Evolutionary conservation across 1,284 basidiomycete genomes (phyloP), one percentile per base, ranked within the genome.

Genomic region (Salmacisia buchloeana): DNA sequence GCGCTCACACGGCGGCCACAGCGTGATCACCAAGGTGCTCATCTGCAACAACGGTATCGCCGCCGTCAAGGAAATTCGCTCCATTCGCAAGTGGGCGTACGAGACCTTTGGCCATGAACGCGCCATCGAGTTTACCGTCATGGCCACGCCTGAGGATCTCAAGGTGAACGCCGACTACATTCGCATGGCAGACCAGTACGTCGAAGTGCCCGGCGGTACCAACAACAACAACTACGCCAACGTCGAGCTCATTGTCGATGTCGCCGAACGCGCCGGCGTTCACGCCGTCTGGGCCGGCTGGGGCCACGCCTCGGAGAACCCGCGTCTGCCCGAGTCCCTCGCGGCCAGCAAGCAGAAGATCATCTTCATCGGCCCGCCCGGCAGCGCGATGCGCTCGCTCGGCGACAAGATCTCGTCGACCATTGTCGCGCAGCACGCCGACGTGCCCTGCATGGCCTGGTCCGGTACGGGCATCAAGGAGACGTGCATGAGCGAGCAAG

Each of bases 171-270:
- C 96, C 45, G 96, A 99, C 81, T 99, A 98, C 83, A 98, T 99
- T 81, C 90, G 96, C 72, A 98, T 99, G 96, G 96, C 96, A 36
- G 96, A 99, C 82, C 89, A 94, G 77, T 98, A 96, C 80, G 90
- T 99, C 75, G 96, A 98, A 82, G 96, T 99, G 6, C 94, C 96
- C 27, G 96, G 96, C 71, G 96, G 96, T 67, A 87, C 89, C 58
- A 99, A 99, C 82, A 98, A 98, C 85, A 96, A 99, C 86, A 99
- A 99, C 83, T 98, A 98, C 80, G 96, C 96, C 75, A 99, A 99
- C 80, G 96, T 99, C 74, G 96, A 99, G 80, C 89, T 97, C 75
- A 98, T 99, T 76, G 91, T 98, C 69, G 96, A 99, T 79, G 88
- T 99, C 65, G 96, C 96, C 49, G 94, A 99, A 83, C 89, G 96